A percentile compares a stretch with the other conserved stretches of the same genome.
phyloP scores from a whole-genome alignment of 805 yeast genomes.

The Millerozyma acaciae region DNA sequence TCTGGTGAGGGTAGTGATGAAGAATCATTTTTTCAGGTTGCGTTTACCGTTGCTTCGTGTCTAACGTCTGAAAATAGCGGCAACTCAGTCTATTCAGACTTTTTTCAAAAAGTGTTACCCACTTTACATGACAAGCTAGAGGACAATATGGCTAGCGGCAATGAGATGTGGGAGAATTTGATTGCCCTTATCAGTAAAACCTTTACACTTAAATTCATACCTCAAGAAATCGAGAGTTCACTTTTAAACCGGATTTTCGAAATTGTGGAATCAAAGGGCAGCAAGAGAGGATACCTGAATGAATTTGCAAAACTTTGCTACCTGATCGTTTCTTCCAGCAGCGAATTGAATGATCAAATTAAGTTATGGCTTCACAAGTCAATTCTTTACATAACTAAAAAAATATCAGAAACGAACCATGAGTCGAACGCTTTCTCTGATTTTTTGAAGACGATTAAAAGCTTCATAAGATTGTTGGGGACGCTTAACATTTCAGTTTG shows the following conservation, averaged over 20 bases:
- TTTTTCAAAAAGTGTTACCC: conserved; percentile 5
- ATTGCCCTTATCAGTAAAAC: conserved; percentile 8
- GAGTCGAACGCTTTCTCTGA: conserved; percentile 26
- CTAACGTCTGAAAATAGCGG: conserved; percentile 14
- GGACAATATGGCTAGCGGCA: conserved; percentile 2
- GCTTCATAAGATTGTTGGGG: conserved; percentile 10
- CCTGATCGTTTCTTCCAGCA: conserved; percentile 22
- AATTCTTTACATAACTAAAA: conserved; percentile 57
- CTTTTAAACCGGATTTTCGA: conserved; percentile 19
- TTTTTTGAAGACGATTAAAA: conserved; percentile 23
- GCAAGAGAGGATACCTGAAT: conserved; percentile 25
- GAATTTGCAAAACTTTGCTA: conserved; percentile 27
- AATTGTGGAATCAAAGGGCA: conserved; percentile 15
- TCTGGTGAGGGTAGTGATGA: conserved; percentile 9
- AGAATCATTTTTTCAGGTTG: conserved; percentile 15
- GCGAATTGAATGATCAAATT: conserved; percentile 17
- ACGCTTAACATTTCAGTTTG: conserved; percentile 12
- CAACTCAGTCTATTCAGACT: conserved; percentile 9
- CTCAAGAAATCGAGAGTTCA: conserved; percentile 7
- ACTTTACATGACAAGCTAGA: conserved; percentile 7
- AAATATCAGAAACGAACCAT: conserved; percentile 48
- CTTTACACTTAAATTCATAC: background rate
- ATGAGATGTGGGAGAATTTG: conserved; percentile 10
- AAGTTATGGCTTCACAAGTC: conserved; percentile 54
- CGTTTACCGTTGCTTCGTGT: conserved; percentile 13